Conservation (phyloP, 306 rosid genomes). For the Cicer bijugum region DNA sequence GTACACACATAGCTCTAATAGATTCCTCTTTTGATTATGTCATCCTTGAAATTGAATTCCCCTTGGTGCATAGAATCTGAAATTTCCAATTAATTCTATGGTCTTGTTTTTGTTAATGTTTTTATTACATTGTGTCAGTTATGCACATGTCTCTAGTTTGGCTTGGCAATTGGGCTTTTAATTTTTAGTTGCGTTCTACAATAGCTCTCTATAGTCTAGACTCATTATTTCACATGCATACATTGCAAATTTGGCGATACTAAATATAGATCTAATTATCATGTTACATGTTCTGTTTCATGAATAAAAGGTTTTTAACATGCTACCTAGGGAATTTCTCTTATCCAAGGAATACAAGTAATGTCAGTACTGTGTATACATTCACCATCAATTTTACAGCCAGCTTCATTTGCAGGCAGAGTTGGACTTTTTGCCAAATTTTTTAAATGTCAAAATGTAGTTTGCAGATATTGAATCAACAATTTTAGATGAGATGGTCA, state of each 20-base stretch:
- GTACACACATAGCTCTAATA: conserved; percentile 36
- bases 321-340: neutral
- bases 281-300: conserved; percentile 17
- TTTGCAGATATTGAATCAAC: too few species aligned
- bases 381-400: neutral
- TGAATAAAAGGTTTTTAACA: conserved; percentile 4
- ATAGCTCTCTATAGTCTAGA: conserved; percentile 18
- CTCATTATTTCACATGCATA: conserved; percentile 41
- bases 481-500: too few species aligned
- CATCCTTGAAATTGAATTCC: conserved; percentile 8
- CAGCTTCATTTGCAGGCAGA: neutral
- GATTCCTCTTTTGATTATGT: conserved; percentile 23
- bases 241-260: conserved; percentile 25
- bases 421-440: too few species aligned
- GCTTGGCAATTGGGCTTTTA: conserved; percentile 31
- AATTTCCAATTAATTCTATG: conserved; percentile 26
- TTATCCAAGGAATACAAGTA: neutral
- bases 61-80: conserved; percentile 38
- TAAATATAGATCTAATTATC: conserved; percentile 14
- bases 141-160: conserved; percentile 46
- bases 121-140: conserved; percentile 46
- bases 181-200: conserved; percentile 2
- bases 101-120: conserved; percentile 52
- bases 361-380: neutral
- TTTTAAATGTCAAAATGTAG: too few species aligned